Conservation (phyloP, 2,329 filamentous ascomycete species). For the Leptographium lundbergii region DNA sequence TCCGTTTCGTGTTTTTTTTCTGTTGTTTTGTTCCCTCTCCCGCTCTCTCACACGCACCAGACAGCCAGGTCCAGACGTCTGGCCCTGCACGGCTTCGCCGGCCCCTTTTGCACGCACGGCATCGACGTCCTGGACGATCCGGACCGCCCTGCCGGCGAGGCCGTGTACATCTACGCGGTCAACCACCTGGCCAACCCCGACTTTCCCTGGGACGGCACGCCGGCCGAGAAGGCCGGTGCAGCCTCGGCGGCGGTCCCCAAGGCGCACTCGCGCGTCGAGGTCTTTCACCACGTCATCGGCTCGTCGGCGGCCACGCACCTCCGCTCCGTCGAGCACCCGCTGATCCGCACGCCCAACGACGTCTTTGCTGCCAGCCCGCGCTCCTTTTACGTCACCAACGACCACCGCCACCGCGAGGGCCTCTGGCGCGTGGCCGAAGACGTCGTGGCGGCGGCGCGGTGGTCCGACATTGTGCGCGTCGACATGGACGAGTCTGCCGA, state of each 20-base stretch:
- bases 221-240: neutral
- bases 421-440: constrained; percentile 34
- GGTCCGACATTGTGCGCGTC: constrained; percentile 37
- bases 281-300: constrained; percentile 41
- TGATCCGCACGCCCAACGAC: constrained; percentile 47
- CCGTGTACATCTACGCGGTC: constrained; percentile 47
- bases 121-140: constrained; percentile 45
- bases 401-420: constrained; percentile 41
- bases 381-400: constrained; percentile 47
- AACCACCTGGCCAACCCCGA: constrained; percentile 43
- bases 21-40: neutral
- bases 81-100: constrained; percentile 34
- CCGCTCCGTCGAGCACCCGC: constrained; percentile 37
- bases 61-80: constrained; percentile 28
- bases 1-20: neutral
- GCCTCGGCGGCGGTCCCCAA: constrained; percentile 13
- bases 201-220: neutral
- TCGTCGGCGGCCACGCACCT: constrained; percentile 29
- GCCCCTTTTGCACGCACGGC: constrained; percentile 45
- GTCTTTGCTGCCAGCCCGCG: constrained; percentile 32
- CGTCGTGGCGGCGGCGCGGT: constrained; percentile 25
- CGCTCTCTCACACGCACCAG: neutral
- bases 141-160: constrained; percentile 16
- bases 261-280: constrained; percentile 40
- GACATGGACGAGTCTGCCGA: constrained; percentile 18